Evolutionary conservation across 495 filamentous ascomycete genomes (phyloP), one percentile per base, ranked within the genome.

Genomic region (Podospora pseudopauciseta): DNA sequence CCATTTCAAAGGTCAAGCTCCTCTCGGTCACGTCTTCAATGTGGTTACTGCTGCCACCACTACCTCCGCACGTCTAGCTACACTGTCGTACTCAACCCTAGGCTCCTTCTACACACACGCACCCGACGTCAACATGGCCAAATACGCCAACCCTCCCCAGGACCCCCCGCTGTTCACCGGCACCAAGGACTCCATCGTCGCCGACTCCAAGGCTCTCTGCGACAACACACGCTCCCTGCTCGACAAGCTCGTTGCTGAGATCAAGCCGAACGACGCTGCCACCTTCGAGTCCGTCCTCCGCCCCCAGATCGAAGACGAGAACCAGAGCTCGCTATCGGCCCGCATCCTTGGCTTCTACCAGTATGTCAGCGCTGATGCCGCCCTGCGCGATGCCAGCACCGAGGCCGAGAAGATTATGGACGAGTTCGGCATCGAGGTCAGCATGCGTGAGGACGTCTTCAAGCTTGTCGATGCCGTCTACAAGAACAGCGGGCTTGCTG

Each of bases 121-220:
- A 4, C 32, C 70, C 19, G 67, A 13, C 70, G 60, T 70, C 70
- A 70, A 60, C 68, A 74, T 76, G 70, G 77, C 78, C 68, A 82
- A 83, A 75, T 89, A 86, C 74, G 80, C 85, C 74, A 89, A 85
- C 68, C 93, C 93, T 63, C 93, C 93, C 20, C 93, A 97, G 77
- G 82, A 88, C 23, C 94, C 95, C 54, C 92, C 94, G 19, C 82
- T 88, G 56, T 97, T 97, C 81, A 93, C 87, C 0, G 92, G 91
- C 62, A 97, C 93, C 59, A 87, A 90, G 20, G 81, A 88, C 66
- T 89, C 88, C 58, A 82, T 99, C 65, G 79, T 96, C 23, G 83
- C 86, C 65, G 93, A 94, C 73, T 90, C 94, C 49, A 88, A 94
- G 77, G 80, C 82, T 49, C 78, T 97, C 60, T 92, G 93, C 68